A percentile compares a stretch with the other conserved stretches of the same genome.
These are phyloP conservation scores for Nymphaea thermarum DNA, from an alignment of 164 flowering plant genomes.

Conservation along the genomic window DNA sequence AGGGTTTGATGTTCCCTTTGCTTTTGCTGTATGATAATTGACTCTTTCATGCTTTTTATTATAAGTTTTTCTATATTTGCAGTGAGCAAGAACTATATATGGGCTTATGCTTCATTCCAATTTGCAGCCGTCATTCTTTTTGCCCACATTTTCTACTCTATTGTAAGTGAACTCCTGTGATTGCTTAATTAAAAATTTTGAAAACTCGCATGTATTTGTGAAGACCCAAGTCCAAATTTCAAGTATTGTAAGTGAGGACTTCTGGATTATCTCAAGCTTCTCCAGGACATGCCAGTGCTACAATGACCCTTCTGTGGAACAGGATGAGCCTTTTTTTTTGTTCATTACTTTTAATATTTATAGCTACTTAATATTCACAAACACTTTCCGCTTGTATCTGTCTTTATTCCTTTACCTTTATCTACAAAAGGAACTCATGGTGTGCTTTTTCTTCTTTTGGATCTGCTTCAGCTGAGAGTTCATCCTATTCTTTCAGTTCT, in stretches of 20 bases:
- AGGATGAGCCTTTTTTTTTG: no score
- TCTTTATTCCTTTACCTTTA: neutral
- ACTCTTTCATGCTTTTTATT: neutral
- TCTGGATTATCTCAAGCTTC: no score
- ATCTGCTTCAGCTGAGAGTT: conserved; percentile 47
- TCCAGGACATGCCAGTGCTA: no score
- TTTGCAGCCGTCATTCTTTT: conserved; percentile 70
- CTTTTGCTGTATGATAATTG: neutral
- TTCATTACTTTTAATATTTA: neutral
- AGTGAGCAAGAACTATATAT: conserved; percentile 71
- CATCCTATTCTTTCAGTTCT: conserved; percentile 57
- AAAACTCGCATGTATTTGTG: no score
- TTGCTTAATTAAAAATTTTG: no score
- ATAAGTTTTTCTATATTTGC: conserved; percentile 12
- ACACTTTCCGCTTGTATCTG: no score
- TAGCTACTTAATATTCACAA: neutral
- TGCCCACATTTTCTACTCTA: conserved; percentile 67
- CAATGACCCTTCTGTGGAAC: no score
- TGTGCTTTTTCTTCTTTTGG: neutral
- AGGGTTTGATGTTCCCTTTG: no score
- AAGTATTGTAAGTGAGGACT: no score
- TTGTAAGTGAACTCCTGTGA: conserved; percentile 33
- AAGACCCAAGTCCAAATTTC: no score
- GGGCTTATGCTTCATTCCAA: conserved; percentile 88
- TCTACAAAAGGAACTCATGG: neutral